Evolutionary conservation across 495 filamentous ascomycete genomes (phyloP), one percentile per base, ranked within the genome.

Genomic region (Talaromyces trachyspermus): DNA sequence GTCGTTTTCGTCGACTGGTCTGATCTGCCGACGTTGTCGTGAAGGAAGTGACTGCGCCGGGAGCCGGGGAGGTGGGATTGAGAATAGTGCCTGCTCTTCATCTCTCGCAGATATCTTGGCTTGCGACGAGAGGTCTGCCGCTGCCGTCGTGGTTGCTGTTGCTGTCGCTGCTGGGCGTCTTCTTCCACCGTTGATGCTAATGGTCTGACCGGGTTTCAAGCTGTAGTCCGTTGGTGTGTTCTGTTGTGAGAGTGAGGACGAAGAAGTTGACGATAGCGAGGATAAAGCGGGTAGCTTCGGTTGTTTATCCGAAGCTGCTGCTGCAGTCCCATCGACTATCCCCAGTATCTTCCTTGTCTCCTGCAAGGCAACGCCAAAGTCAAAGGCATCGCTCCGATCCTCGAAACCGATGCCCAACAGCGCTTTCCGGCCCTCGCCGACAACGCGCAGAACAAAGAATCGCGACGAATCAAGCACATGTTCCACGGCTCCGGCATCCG

Each of bases 381-480:
- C 88, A 46, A 90, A 86, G 6, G 87, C 86, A 50, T 88, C 85
- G 59, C 77, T 79, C 33, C 88, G 66, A 64, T 91, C 86, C 69
- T 90, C 88, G 56, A 90, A 92, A 10, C 88, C 87, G 40, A 92
- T 75, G n/a, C 88, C 87, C 20, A 91, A 64, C 26, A 79, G 74
- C 18, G 88, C 88, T 55, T 88, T 89, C 50, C 76, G 67, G 2
- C 78, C 76, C 1, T 73, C 74, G 37, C 84, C 83, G 29, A 80
- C 77, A 7, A 92, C 86, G n/a, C 81, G 69, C 20, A 91, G 57
- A 0, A 86, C 87, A 56, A 91, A 92, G 69, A 92, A 92, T 30
- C 87, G 77, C 45, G 74, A 79, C 55, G 75, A 81, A 58, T 92
- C 87, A 37, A 81, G 62, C 19, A 84, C 82, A 48, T 87, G 76